Percentiles rank a stretch among this genome's conserved stretches.
Evolutionary conservation across 257 asterid species (phyloP).

Genomic region (Jasminum sambac): DNA sequence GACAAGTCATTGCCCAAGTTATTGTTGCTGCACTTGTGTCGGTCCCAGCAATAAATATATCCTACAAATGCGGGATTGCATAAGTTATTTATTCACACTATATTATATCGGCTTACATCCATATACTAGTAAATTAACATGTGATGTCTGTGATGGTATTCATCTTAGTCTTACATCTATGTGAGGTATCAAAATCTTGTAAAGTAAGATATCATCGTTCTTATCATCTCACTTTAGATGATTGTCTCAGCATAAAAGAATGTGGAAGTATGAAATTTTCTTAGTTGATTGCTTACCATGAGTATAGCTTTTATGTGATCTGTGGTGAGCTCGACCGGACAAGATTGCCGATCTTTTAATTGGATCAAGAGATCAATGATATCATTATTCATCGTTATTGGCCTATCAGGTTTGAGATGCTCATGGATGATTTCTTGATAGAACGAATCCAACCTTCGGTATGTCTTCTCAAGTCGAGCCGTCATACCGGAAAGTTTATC

Average conservation of each 20-base stretch:
- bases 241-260: too few relatives aligned
- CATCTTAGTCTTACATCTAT: too few relatives aligned
- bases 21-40: constrained; percentile 39
- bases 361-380: constrained; percentile 39
- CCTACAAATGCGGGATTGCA: constrained; percentile 2
- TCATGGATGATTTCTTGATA: constrained; percentile 37
- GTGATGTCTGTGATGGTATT: too few relatives aligned
- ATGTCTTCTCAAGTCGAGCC: constrained; percentile 34
- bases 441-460: constrained; percentile 30
- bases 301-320: constrained; percentile 39
- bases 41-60: constrained; percentile 44
- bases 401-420: constrained; percentile 22
- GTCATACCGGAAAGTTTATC: constrained; percentile 39
- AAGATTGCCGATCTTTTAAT: constrained; percentile 15
- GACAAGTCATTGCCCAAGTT: constrained; percentile 43
- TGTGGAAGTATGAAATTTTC: too few relatives aligned
- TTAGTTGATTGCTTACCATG: constrained; percentile 26
- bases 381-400: constrained; percentile 18
- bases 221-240: too few relatives aligned
- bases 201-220: too few relatives aligned
- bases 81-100: neutral
- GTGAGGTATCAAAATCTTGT: too few relatives aligned
- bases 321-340: constrained; percentile 24
- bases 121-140: too few relatives aligned
- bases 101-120: too few relatives aligned